phyloP scores from a whole-genome alignment of 176 grass and related monocot genomes.

The Triticum timopheevii region DNA sequence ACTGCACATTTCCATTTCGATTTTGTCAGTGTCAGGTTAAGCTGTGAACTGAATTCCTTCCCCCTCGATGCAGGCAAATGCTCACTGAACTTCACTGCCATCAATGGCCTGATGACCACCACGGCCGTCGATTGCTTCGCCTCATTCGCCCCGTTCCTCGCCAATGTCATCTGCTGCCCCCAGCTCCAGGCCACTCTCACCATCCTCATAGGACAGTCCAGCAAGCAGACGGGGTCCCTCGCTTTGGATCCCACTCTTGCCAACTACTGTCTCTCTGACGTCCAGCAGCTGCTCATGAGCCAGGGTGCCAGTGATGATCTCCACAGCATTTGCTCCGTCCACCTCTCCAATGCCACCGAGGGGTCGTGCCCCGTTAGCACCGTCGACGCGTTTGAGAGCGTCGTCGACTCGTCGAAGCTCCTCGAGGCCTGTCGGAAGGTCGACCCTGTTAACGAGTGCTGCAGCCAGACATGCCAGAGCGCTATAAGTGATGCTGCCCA shows the following conservation, averaged over 20 bases:
- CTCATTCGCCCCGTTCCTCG: conserved; percentile 79
- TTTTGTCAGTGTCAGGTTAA: background rate
- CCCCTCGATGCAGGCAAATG: conserved; percentile 56
- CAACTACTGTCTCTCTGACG: conserved; percentile 84
- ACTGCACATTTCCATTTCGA: background rate
- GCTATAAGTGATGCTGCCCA: conserved; percentile 75
- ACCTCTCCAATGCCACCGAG: conserved; percentile 70
- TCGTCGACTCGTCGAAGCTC: conserved; percentile 74
- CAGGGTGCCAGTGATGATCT: conserved; percentile 65
- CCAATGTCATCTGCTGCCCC: conserved; percentile 95
- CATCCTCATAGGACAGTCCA: conserved; percentile 92
- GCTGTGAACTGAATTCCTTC: background rate
- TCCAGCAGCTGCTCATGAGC: conserved; percentile 83
- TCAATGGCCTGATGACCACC: conserved; percentile 62
- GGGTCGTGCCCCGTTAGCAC: conserved; percentile 73
- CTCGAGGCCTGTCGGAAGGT: conserved; percentile 78
- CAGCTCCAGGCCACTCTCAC: conserved; percentile 85
- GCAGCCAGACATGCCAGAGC: conserved; percentile 79
- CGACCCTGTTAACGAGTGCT: conserved; percentile 92
- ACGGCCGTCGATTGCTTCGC: conserved; percentile 84
- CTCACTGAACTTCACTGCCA: conserved; percentile 70
- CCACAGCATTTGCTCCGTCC: conserved; percentile 71
- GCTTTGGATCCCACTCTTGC: conserved; percentile 72
- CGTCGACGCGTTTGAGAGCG: conserved; percentile 58
- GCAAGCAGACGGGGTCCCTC: conserved; percentile 75